Evolutionary conservation across 2,329 filamentous ascomycete species (phyloP).

Genomic region (Xylaria sp.): DNA sequence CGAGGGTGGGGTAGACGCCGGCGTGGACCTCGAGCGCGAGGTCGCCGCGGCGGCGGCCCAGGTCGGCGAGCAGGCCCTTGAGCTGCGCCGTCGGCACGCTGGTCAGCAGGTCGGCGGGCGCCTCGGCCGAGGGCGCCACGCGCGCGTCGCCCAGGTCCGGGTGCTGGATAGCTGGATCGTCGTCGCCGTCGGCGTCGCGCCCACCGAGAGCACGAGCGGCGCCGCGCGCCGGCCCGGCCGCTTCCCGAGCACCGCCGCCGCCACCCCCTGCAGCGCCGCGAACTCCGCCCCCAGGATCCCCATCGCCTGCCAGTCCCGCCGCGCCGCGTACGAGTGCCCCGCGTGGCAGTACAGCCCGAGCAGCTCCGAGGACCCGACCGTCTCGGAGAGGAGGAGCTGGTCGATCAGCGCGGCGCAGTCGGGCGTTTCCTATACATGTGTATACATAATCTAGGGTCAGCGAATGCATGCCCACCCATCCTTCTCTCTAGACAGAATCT

Average conservation of each 20-base stretch:
- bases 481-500: too few species aligned
- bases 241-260: conserved; percentile 40
- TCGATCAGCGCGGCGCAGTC: conserved; percentile 51
- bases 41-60: conserved; percentile 41
- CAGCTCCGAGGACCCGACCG: conserved; percentile 45
- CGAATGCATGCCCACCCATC: too few species aligned
- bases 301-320: conserved; percentile 59
- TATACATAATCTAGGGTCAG: too few species aligned
- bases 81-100: conserved; percentile 40
- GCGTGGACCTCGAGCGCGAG: conserved; percentile 71
- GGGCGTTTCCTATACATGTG: conserved; percentile 46
- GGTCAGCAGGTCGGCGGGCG: conserved; percentile 34
- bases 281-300: conserved; percentile 64
- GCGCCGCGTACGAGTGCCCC: conserved; percentile 68
- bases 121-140: conserved; percentile 12
- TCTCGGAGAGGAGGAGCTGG: conserved; percentile 47
- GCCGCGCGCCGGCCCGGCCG: conserved; percentile 24
- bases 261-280: conserved; percentile 51
- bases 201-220: conserved; percentile 64
- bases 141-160: conserved; percentile 32
- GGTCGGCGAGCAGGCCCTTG: conserved; percentile 42
- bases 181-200: conserved; percentile 75
- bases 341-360: conserved; percentile 74
- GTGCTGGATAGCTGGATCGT: conserved; percentile 69
- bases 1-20: conserved; percentile 74